Evolutionary conservation across 1,139 yeast species (phyloP).

Genomic region (Taiozyma sp.): DNA sequence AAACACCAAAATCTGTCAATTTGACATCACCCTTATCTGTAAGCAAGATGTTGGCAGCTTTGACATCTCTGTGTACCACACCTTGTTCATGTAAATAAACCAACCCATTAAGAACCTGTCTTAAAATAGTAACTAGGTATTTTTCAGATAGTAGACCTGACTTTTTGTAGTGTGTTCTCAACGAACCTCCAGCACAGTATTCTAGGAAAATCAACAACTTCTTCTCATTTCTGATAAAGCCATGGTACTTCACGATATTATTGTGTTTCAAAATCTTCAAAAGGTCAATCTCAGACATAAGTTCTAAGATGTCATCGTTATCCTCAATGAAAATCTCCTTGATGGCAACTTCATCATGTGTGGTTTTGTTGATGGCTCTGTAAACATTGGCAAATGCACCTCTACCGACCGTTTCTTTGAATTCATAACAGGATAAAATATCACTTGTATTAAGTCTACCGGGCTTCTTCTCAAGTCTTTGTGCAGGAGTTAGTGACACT

Average conservation of each 20-base stretch:
- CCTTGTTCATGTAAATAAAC: slow-evolving; percentile 80
- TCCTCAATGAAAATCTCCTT: slow-evolving; percentile 66
- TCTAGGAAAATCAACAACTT: slow-evolving; percentile 72
- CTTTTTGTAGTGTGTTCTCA: slow-evolving; percentile 57
- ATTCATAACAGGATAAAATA: slow-evolving; percentile 48
- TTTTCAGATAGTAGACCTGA: slow-evolving; percentile 49
- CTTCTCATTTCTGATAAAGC: slow-evolving; percentile 67
- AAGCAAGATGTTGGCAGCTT: slow-evolving; percentile 88
- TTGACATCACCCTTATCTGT: slow-evolving; percentile 81
- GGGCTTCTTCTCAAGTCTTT: slow-evolving; percentile 38
- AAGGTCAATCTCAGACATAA: slow-evolving; percentile 82
- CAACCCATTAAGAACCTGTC: slow-evolving; percentile 72
- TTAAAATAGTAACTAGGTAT: slow-evolving; percentile 53
- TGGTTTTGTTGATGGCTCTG: slow-evolving; percentile 56
- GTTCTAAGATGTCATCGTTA: slow-evolving; percentile 47
- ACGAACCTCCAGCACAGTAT: slow-evolving; percentile 83
- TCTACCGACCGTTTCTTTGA: slow-evolving; percentile 60
- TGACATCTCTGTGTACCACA: slow-evolving; percentile 90
- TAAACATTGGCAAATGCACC: slow-evolving; percentile 82
- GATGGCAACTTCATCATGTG: slow-evolving; percentile 74
- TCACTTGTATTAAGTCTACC: slow-evolving; percentile 27
- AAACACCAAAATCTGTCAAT: slow-evolving; percentile 96
- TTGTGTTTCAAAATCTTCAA: slow-evolving; percentile 77
- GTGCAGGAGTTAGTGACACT: slow-evolving; percentile 50
- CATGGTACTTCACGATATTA: slow-evolving; percentile 86